Evolutionary conservation across 139 green algal genomes (phyloP).

Genomic region (Gonium pectorale): DNA sequence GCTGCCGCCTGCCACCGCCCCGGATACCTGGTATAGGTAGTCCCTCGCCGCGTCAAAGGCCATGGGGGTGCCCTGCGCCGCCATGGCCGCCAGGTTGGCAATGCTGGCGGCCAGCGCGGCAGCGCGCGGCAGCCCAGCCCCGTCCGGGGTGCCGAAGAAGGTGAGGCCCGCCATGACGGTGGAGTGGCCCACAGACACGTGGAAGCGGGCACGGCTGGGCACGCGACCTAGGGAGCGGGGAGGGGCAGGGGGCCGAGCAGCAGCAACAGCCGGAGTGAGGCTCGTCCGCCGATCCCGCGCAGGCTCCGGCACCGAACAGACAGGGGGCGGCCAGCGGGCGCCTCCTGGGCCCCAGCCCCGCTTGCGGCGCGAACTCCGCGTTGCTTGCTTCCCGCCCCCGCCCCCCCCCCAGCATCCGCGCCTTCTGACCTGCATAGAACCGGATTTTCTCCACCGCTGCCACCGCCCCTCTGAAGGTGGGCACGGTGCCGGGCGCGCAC

Average conservation of each 20-base stretch:
- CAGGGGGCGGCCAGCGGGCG: too few species aligned
- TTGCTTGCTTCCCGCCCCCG: too few species aligned
- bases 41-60: slow-evolving; percentile 71
- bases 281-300: too few species aligned
- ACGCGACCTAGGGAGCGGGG: slow-evolving; percentile 41
- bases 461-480: slow-evolving; percentile 81
- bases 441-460: slow-evolving; percentile 87
- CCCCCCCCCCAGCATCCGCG: neutral
- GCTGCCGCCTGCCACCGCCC: too few species aligned
- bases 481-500: slow-evolving; percentile 76
- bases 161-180: slow-evolving; percentile 86
- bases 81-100: slow-evolving; percentile 48
- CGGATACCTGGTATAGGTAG: slow-evolving; percentile 79
- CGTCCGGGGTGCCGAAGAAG: slow-evolving; percentile 83
- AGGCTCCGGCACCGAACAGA: too few species aligned
- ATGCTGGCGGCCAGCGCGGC: slow-evolving; percentile 55
- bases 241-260: neutral
- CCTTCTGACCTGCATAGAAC: slow-evolving; percentile 58
- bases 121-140: slow-evolving; percentile 18
- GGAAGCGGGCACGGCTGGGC: slow-evolving; percentile 75
- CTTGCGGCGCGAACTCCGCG: too few species aligned
- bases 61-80: neutral
- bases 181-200: slow-evolving; percentile 85
- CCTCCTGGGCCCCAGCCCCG: too few species aligned
- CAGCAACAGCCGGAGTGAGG: neutral